A percentile compares a stretch with the other conserved stretches of the same genome.
phyloP scores from a whole-genome alignment of 2,329 filamentous ascomycete genomes.

The Fusarium floridanum region DNA sequence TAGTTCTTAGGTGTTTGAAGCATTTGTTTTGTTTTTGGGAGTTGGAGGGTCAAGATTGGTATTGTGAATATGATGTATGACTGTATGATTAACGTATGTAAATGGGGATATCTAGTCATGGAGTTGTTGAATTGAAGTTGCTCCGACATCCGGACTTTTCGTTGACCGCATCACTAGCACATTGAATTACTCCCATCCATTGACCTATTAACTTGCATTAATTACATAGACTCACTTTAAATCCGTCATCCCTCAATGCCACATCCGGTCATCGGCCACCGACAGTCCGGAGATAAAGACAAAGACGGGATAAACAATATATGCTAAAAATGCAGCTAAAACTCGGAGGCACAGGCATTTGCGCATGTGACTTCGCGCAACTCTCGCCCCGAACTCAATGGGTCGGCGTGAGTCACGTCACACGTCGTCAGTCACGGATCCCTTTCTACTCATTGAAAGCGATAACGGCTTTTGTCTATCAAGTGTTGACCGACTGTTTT shows the following conservation, averaged over 20 bases:
- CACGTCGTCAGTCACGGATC: neutral
- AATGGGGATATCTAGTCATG: neutral
- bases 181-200: neutral
- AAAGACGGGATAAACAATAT: neutral
- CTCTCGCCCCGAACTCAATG: conserved; percentile 38
- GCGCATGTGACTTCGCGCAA: conserved; percentile 49
- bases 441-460: conserved; percentile 3
- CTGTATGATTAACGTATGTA: neutral
- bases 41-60: neutral
- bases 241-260: neutral
- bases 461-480: conserved; percentile 27
- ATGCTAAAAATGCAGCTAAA: neutral
- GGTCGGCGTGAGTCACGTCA: conserved; percentile 45
- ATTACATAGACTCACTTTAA: neutral
- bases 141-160: neutral
- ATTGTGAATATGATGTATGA: neutral
- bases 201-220: neutral
- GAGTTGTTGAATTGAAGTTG: neutral
- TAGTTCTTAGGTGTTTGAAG: neutral
- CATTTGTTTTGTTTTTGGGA: neutral
- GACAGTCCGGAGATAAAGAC: neutral
- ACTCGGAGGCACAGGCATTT: neutral
- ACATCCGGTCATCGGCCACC: neutral
- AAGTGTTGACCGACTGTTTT: neutral
- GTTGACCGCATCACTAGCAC: neutral